Base-by-base conservation (phyloP, 1,284 basidiomycete genomes). In the Puccinia brachypodii region DNA sequence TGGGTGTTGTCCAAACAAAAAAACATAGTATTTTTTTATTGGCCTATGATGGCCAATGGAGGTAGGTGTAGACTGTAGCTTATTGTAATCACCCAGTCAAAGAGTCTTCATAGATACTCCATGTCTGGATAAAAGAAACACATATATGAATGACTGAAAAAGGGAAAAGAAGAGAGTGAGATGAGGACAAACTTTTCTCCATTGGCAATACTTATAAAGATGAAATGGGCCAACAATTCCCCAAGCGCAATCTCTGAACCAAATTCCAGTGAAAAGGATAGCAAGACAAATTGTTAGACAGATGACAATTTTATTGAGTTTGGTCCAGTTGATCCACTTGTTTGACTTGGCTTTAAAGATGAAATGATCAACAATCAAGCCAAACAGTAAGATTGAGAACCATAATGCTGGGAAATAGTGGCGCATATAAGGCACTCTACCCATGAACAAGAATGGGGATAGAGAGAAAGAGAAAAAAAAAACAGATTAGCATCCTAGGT, bases 361-460 rank as follows among this genome's bases (percentile, higher is more conserved):
- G 87, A 95, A 94, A 86, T 96, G 94, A 87, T 99, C 96, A 83
- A 97, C 89, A 68, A 98, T 86, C 86, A 98, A 94, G 0, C 91
- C 94, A 62, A 92, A 89, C 92, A 98, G 95, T 78, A 99, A 88
- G 64, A 98, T 94, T 3, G 95, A 91, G 88, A 99, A 99, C 89
- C 96, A 98, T 16, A 98, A 88, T 0, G 96, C 96, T 1, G 96
- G 96, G 7, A 99, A 91, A 53, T 77, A 77, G 53, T 77, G 60
- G 82, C 83, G 83, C 31, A 85, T 84, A 82, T 89, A 88, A 22
- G 88, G 88, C 33, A 89, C 89, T 84, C 95, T 92, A 40, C 94
- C 95, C 95, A 98, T 97, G 87, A 97, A 91, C 84, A 98, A 88
- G 91, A 97, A 98, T 0, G 96, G 96, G 33, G 92, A 93, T 95